These are phyloP conservation scores for Ramaria sp. DNA, from an alignment of 768 basidiomycete genomes.

Conservation along the genomic window DNA sequence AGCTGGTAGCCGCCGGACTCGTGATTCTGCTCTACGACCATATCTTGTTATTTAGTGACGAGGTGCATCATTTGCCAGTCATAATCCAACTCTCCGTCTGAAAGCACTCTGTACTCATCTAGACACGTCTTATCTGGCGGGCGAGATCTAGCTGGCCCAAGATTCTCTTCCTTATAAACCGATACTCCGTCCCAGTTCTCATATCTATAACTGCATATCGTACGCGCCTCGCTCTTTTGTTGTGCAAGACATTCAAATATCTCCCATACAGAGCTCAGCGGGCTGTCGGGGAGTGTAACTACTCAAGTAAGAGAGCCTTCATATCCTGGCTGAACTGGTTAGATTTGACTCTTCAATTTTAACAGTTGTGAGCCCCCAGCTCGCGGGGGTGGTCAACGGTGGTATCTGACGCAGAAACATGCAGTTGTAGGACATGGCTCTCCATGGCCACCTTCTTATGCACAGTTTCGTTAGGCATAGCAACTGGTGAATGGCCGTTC, in stretches of 20 bases:
- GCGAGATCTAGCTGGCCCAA: slow-evolving; percentile 28
- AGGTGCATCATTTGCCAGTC: slow-evolving; percentile 15
- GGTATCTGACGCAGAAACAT: background rate
- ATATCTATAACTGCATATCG: slow-evolving; percentile 19
- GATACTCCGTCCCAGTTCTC: slow-evolving; percentile 25
- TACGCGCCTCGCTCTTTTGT: slow-evolving; percentile 10
- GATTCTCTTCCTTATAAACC: slow-evolving; percentile 28
- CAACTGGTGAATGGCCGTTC: background rate
- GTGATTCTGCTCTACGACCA: slow-evolving; percentile 32
- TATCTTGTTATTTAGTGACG: slow-evolving; percentile 28
- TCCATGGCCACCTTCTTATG: background rate
- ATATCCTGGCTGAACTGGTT: background rate
- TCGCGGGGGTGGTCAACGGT: background rate
- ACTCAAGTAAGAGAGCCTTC: background rate
- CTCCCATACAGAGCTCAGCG: background rate
- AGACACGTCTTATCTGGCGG: slow-evolving; percentile 26
- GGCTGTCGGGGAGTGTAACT: background rate
- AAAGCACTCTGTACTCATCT: background rate
- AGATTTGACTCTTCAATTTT: background rate
- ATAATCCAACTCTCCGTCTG: background rate
- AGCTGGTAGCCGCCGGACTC: slow-evolving; percentile 22
- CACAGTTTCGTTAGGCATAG: background rate
- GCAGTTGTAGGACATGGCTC: slow-evolving; percentile 1
- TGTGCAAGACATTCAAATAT: background rate
- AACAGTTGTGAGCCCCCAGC: background rate